Evolutionary conservation across 2,329 filamentous ascomycete species (phyloP), one percentile per base, ranked within the genome.

Genomic region (Stagonosporopsis cucurbitacearum): DNA sequence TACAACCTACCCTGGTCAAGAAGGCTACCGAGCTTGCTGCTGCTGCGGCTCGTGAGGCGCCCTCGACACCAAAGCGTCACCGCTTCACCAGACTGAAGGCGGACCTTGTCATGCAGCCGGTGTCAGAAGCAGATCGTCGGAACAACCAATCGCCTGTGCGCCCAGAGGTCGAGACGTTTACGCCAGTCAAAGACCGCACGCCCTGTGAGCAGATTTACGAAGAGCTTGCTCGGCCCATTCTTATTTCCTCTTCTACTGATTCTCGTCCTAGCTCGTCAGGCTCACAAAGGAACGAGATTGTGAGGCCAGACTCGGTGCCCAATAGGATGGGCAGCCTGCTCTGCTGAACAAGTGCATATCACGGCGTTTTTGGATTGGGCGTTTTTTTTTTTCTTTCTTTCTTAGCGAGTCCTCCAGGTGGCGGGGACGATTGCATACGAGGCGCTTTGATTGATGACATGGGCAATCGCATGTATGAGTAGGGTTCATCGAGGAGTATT

Each of bases 121-220:
- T 75, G 17, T 70, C 73, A 9, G 57, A 64, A 13, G 63, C 63
- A 6, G 69, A 72, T 33, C 52, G 58, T n/a, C 70, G 72, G 23
- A 71, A 70, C 63, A 75, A 76, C 30, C 62, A 67, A 13, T 66
- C 65, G 2, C 68, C 68, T 8, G 57, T 64, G 23, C 65, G 68
- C 3, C 71, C 71, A 36, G 50, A 58, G n/a, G 36, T 73, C 4
- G 71, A 73, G 41, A 50, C 58, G 17, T 68, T 73, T 28, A 74
- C 70, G 19, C 69, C 69, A 2, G 52, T 60, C 33, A 72, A 70
- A 50, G 50, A 59, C n/a, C 66, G 67, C 20, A 69, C 68, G 19
- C 61, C 68, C 36, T 67, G 61, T 54, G 63, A 69, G 56, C 69
- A 72, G 50, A 52, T 71, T 11, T 62, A 58, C 11, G 62, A 69